These are phyloP conservation scores for Colletotrichum sp. DNA, from an alignment of 2,329 filamentous ascomycete genomes.

Conservation along the genomic window DNA sequence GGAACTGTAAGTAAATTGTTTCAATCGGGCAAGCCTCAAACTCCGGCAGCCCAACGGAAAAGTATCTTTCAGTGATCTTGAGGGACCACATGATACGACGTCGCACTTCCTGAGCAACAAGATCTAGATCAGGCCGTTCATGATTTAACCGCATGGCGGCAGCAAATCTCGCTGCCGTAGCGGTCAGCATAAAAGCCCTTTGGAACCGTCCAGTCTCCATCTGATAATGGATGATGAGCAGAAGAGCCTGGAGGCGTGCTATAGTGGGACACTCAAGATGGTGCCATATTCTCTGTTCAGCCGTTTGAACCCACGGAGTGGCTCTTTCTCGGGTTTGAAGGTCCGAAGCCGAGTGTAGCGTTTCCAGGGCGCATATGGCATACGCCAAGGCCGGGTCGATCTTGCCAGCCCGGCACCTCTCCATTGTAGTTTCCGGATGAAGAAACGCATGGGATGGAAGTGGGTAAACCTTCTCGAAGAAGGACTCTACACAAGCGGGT, in stretches of 20 bases:
- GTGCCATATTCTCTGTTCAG: slow-evolving; percentile 35
- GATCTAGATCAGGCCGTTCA: slow-evolving; percentile 37
- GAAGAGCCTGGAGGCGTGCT: slow-evolving; percentile 42
- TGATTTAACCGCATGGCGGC: slow-evolving; percentile 44
- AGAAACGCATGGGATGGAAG: slow-evolving; percentile 38
- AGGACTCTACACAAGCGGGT: slow-evolving; percentile 25
- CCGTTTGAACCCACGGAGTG: slow-evolving; percentile 33
- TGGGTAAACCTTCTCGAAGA: slow-evolving; percentile 29
- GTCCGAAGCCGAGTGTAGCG: slow-evolving; percentile 31
- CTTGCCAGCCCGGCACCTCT: slow-evolving; percentile 32
- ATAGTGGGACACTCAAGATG: slow-evolving; percentile 33
- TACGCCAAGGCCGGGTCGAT: slow-evolving; percentile 34
- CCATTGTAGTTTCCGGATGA: slow-evolving; percentile 35
- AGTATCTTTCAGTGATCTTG: slow-evolving; percentile 44
- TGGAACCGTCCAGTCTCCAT: slow-evolving; percentile 48
- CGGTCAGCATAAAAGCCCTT: slow-evolving; percentile 45
- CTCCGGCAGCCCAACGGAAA: slow-evolving; percentile 45
- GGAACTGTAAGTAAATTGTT: slow-evolving; percentile 43
- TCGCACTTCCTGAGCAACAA: slow-evolving; percentile 40
- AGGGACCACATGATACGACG: slow-evolving; percentile 45
- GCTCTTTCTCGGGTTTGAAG: slow-evolving; percentile 15
- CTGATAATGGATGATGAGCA: slow-evolving; percentile 50
- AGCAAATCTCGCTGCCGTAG: slow-evolving; percentile 38
- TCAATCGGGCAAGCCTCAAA: slow-evolving; percentile 45
- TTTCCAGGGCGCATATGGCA: slow-evolving; percentile 36